A percentile compares a stretch with the other conserved stretches of the same genome.
Evolutionary conservation across 2,329 filamentous ascomycete species (phyloP).

Genomic region (Monilinia aucupariae): DNA sequence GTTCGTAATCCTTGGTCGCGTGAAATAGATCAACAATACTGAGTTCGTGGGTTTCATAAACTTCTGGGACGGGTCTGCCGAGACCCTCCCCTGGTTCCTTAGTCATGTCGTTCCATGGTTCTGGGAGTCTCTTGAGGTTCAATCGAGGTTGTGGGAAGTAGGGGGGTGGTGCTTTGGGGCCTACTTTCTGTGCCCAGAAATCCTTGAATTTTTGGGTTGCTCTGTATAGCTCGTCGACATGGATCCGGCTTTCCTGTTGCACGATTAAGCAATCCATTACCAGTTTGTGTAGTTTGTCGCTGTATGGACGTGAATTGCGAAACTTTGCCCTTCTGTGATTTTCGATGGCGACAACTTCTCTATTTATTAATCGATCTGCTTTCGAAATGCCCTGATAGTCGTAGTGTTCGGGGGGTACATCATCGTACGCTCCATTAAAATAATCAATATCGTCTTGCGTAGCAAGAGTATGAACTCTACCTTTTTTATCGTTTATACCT

Average conservation of each 20-base stretch:
- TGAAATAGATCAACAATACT: not conserved
- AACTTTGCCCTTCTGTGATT: not conserved
- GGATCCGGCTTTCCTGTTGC: not conserved
- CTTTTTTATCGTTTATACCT: not conserved
- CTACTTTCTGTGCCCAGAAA: not conserved
- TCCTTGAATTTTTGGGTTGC: not conserved
- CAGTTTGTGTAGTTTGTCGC: not conserved
- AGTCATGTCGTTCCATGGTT: not conserved
- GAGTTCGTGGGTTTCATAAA: not conserved
- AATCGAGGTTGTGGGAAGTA: not conserved
- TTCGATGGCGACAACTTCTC: not conserved
- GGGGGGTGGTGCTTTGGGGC: not conserved
- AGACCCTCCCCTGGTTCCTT: not conserved
- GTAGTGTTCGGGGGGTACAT: not conserved
- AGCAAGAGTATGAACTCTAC: conserved; percentile 6
- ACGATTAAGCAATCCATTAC: conserved; percentile 10
- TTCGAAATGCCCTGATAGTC: not conserved
- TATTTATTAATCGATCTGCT: not conserved
- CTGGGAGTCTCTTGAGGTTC: not conserved
- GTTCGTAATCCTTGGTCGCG: not conserved
- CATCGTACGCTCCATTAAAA: not conserved
- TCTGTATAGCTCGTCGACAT: not conserved
- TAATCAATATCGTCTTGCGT: conserved; percentile 3
- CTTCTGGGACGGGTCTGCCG: not conserved
- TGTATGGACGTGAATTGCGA: not conserved